A percentile compares a stretch with the other conserved stretches of the same genome.
phyloP scores from a whole-genome alignment of 768 basidiomycete genomes.

The Daedaleopsis nitida region DNA sequence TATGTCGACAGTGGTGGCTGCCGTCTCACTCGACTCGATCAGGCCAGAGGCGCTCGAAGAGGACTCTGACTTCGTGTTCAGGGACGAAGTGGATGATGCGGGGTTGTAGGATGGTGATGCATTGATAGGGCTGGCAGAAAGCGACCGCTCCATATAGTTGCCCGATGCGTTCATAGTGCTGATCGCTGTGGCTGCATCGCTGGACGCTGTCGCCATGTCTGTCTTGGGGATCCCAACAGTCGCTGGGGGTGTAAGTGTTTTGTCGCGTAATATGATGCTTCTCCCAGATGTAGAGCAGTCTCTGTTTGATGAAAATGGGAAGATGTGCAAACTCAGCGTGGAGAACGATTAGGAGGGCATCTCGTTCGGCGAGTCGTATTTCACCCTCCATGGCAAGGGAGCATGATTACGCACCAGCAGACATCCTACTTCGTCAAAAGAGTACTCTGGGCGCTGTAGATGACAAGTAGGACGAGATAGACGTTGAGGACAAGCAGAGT shows the following conservation, averaged over 20 bases:
- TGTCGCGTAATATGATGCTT: background rate
- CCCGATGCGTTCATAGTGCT: constrained; percentile 24
- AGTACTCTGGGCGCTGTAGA: constrained; percentile 2
- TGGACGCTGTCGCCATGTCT: constrained; percentile 22
- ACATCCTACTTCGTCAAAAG: constrained; percentile 21
- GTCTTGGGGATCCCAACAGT: constrained; percentile 3
- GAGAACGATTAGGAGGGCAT: constrained; percentile 18
- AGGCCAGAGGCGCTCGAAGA: constrained; percentile 8
- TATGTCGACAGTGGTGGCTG: constrained; percentile 18
- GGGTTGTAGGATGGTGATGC: constrained; percentile 24
- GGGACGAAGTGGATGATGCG: constrained; percentile 11
- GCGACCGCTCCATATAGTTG: constrained; percentile 11
- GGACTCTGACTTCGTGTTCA: constrained; percentile 11
- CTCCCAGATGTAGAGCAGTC: constrained; percentile 1
- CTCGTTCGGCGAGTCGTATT: constrained; percentile 9
- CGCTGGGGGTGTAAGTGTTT: background rate
- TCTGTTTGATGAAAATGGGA: constrained; percentile 15
- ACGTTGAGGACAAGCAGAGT: constrained; percentile 22
- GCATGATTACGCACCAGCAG: constrained; percentile 24
- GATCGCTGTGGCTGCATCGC: constrained; percentile 16
- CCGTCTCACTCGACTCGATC: constrained; percentile 9
- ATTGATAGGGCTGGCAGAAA: constrained; percentile 16
- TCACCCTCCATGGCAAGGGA: constrained; percentile 4
- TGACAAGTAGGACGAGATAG: constrained; percentile 15
- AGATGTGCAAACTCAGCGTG: constrained; percentile 21